Conservation (phyloP, 2,329 filamentous ascomycete genomes). For the Aureobasidium sp. region DNA sequence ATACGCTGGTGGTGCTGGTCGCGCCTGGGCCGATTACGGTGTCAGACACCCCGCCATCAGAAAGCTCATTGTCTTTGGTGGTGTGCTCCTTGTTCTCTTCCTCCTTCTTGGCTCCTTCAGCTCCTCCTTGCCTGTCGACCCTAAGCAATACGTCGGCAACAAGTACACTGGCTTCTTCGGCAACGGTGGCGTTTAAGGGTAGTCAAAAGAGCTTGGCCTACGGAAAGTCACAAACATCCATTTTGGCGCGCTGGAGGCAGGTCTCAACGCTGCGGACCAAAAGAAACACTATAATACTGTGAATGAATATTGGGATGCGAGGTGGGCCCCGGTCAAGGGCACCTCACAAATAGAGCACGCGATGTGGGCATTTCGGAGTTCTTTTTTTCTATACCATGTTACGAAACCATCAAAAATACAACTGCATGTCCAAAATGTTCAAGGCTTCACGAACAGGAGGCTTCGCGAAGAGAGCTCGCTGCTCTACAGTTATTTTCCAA, state of each 20-base stretch:
- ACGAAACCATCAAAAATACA: neutral
- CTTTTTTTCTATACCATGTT: neutral
- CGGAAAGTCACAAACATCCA: neutral
- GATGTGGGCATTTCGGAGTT: conserved; percentile 1
- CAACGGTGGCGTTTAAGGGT: neutral
- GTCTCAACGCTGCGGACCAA: neutral
- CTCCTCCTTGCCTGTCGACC: conserved; percentile 20
- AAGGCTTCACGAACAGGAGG: neutral
- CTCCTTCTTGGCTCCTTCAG: conserved; percentile 51
- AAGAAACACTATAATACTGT: conserved; percentile 8
- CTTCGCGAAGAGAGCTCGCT: neutral
- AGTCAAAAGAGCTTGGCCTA: neutral
- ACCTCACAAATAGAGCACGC: neutral
- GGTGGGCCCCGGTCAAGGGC: neutral
- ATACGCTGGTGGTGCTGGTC: conserved; percentile 61
- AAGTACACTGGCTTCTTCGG: conserved; percentile 8
- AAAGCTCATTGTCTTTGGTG: conserved; percentile 63
- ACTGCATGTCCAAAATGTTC: neutral
- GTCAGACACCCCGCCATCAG: conserved; percentile 66
- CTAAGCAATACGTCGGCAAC: conserved; percentile 9
- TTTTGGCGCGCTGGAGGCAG: neutral
- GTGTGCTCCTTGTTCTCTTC: conserved; percentile 56
- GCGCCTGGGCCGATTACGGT: conserved; percentile 82
- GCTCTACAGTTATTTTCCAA: neutral
- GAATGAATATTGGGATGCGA: conserved; percentile 3